These are phyloP conservation scores for Corrigiola litoralis DNA, from an alignment of 179 eudicot genomes.

Conservation along the genomic window DNA sequence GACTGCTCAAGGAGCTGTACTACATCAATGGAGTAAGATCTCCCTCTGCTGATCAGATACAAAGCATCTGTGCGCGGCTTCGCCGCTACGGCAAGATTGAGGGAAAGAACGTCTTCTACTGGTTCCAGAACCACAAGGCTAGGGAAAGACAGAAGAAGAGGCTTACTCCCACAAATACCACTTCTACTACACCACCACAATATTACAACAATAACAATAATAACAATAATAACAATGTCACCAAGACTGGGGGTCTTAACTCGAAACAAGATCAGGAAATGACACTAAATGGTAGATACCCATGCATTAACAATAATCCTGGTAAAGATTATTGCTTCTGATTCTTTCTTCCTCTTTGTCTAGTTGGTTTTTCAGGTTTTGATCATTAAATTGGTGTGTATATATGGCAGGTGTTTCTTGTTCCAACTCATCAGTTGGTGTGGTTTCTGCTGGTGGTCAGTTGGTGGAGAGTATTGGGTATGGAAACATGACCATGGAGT, in stretches of 20 bases:
- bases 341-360: neutral
- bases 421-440: slow-evolving; percentile 37
- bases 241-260: slow-evolving; percentile 14
- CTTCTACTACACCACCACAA: neutral
- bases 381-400: neutral
- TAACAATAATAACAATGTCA: neutral
- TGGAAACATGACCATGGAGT: slow-evolving; percentile 77
- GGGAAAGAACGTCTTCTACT: slow-evolving; percentile 93
- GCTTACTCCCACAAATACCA: slow-evolving; percentile 30
- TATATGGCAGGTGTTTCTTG: slow-evolving; percentile 39
- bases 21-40: slow-evolving; percentile 87
- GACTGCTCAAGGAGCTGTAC: slow-evolving; percentile 85
- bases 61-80: slow-evolving; percentile 73
- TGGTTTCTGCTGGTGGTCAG: slow-evolving; percentile 48
- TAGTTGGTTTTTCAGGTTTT: neutral
- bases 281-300: slow-evolving; percentile 26
- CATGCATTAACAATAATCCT: slow-evolving; percentile 19
- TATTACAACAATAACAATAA: neutral
- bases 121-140: slow-evolving; percentile 98
- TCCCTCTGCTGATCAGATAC: slow-evolving; percentile 86
- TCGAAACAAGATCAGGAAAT: slow-evolving; percentile 23
- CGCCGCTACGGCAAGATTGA: slow-evolving; percentile 94
- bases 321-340: slow-evolving; percentile 9
- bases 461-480: slow-evolving; percentile 58
- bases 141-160: slow-evolving; percentile 93